These are phyloP conservation scores for Clathrospora elynae DNA, from an alignment of 2,329 filamentous ascomycete genomes.

Conservation along the genomic window DNA sequence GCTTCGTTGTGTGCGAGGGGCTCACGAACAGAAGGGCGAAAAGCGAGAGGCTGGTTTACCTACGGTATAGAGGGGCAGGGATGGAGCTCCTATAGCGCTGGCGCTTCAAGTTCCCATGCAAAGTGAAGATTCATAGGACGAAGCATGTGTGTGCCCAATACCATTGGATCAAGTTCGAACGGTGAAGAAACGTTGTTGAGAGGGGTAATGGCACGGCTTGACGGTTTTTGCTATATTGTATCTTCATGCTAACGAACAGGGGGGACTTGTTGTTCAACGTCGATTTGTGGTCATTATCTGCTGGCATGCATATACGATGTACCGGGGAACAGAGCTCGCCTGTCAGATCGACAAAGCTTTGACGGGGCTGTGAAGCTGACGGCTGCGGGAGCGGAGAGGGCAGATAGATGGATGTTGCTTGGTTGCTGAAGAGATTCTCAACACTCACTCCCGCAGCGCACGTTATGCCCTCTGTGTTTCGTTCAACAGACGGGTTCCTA, in stretches of 20 bases:
- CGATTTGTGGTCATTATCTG: constrained; percentile 28
- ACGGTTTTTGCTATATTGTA: constrained; percentile 18
- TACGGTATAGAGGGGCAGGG: constrained; percentile 35
- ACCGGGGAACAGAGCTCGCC: constrained; percentile 21
- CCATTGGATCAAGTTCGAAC: constrained; percentile 18
- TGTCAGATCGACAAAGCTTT: constrained; percentile 39
- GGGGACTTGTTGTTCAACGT: constrained; percentile 7
- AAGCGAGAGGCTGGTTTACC: constrained; percentile 32
- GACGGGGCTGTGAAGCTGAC: constrained; percentile 27
- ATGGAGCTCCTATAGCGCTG: constrained; percentile 33
- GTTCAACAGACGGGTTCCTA: constrained; percentile 25
- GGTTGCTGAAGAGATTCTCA: constrained; percentile 21
- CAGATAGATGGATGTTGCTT: constrained; percentile 11
- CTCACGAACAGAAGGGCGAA: constrained; percentile 9
- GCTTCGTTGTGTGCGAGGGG: constrained; percentile 6
- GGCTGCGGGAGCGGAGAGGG: constrained; percentile 1
- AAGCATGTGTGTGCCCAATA: constrained; percentile 25
- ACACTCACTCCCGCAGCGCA: constrained; percentile 11
- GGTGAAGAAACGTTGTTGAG: constrained; percentile 15
- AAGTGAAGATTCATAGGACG: constrained; percentile 24
- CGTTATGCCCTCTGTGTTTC: constrained; percentile 22
- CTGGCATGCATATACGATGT: constrained; percentile 26
- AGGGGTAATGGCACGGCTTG: constrained; percentile 11
- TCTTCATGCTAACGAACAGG: constrained; percentile 19
- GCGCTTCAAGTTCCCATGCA: constrained; percentile 37